phyloP scores from a whole-genome alignment of 1,284 basidiomycete species.

The Malassezia obtusa region DNA sequence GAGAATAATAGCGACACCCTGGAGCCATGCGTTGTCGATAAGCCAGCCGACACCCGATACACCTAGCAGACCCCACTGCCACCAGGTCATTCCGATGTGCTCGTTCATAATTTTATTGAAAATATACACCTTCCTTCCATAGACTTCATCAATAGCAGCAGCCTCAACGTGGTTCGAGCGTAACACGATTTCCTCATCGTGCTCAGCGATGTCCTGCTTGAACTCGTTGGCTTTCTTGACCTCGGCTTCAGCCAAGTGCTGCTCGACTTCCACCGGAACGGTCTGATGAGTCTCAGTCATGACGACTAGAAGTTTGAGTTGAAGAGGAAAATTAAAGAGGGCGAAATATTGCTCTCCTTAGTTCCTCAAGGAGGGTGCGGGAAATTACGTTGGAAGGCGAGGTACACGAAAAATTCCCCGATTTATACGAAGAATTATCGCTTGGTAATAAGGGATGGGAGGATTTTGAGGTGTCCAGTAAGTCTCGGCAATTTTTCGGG shows the following conservation, averaged over 20 bases:
- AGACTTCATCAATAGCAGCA: constrained; percentile 32
- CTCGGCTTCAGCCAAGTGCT: neutral
- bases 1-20: constrained; percentile 42
- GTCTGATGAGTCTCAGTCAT: neutral
- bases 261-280: neutral
- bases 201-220: neutral
- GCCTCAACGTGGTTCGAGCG: constrained; percentile 12
- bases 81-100: constrained; percentile 44
- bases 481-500: neutral
- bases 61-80: constrained; percentile 28
- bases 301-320: neutral
- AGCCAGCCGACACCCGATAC: constrained; percentile 38
- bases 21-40: constrained; percentile 43
- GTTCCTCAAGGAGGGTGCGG: too few relatives aligned
- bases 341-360: too few relatives aligned
- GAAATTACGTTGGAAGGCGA: too few relatives aligned
- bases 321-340: too few relatives aligned
- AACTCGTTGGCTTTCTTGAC: neutral
- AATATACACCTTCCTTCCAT: constrained; percentile 42
- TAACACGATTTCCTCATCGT: neutral
- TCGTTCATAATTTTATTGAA: constrained; percentile 47
- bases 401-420: neutral
- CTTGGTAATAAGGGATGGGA: neutral
- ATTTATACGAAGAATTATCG: neutral
- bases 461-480: neutral